Conservation (phyloP, 1,284 basidiomycete genomes). For the Puccinia sorghi region DNA sequence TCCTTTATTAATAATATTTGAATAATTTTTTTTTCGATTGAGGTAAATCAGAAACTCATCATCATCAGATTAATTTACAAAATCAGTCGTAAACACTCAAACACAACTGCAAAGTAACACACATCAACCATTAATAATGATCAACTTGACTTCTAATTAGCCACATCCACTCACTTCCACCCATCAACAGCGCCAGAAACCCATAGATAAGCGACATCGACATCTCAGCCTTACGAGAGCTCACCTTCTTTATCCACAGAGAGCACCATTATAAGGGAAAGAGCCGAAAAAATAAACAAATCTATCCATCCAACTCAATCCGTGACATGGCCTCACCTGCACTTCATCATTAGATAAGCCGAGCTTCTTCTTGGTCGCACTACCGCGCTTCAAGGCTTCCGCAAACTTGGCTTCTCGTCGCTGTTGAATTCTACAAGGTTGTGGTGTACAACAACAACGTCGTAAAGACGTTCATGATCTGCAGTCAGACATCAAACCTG, state of each 20-base stretch:
- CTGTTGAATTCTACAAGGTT: conserved; percentile 26
- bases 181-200: conserved; percentile 20
- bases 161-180: conserved; percentile 36
- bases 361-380: background rate
- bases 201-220: conserved; percentile 37
- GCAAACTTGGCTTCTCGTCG: conserved; percentile 34
- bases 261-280: too few relatives aligned
- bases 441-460: background rate
- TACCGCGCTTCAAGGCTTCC: conserved; percentile 10
- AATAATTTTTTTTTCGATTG: too few relatives aligned
- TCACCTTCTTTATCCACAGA: too few relatives aligned
- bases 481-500: background rate
- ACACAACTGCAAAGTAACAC: background rate
- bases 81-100: background rate
- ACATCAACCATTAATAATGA: background rate
- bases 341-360: too few relatives aligned
- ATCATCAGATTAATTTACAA: too few relatives aligned
- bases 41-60: too few relatives aligned
- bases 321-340: too few relatives aligned
- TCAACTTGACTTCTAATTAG: too few relatives aligned
- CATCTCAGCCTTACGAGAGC: too few relatives aligned
- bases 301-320: too few relatives aligned
- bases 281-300: conserved; percentile 15
- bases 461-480: background rate
- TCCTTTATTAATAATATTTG: too few relatives aligned